These are phyloP conservation scores for Capronia epimyces DNA, from an alignment of 2,329 filamentous ascomycete species.

Conservation along the genomic window DNA sequence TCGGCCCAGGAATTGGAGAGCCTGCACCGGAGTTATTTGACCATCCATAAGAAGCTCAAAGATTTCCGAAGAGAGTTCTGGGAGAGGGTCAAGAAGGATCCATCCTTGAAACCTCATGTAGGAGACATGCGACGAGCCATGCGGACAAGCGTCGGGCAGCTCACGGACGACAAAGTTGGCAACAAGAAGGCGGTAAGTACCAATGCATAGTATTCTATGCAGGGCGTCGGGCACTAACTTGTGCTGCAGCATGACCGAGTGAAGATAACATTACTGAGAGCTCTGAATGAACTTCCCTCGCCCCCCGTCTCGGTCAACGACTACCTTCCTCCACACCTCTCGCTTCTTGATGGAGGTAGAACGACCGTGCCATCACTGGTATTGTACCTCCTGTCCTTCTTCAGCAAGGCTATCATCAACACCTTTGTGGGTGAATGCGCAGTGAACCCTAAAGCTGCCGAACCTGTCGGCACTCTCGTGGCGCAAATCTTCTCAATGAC, in stretches of 20 bases:
- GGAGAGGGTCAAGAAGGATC: conserved; percentile 52
- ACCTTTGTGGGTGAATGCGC: conserved; percentile 65
- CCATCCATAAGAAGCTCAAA: conserved; percentile 65
- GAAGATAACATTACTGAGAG: conserved; percentile 49
- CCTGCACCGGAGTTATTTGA: conserved; percentile 46
- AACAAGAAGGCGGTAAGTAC: conserved; percentile 54
- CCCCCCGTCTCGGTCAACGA: conserved; percentile 53
- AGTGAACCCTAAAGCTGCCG: conserved; percentile 60
- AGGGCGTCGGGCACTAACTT: conserved; percentile 5
- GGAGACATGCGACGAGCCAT: conserved; percentile 69
- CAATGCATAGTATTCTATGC: conserved; percentile 8
- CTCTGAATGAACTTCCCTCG: conserved; percentile 46
- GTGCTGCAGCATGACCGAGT: conserved; percentile 45
- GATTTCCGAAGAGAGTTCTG: conserved; percentile 50
- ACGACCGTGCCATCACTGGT: conserved; percentile 53
- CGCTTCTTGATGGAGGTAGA: conserved; percentile 20
- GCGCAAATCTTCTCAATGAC: conserved; percentile 68
- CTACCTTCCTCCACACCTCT: conserved; percentile 44
- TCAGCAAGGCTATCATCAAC: conserved; percentile 65
- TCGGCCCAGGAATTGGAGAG: conserved; percentile 35
- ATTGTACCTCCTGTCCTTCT: conserved; percentile 70
- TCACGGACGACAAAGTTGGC: conserved; percentile 59
- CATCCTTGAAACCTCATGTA: conserved; percentile 57
- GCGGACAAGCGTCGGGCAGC: conserved; percentile 66
- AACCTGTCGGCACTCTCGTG: conserved; percentile 71